Evolutionary conservation across 202 grass and related monocot genomes (phyloP).

Genomic region (Hordeum pubiflorum): DNA sequence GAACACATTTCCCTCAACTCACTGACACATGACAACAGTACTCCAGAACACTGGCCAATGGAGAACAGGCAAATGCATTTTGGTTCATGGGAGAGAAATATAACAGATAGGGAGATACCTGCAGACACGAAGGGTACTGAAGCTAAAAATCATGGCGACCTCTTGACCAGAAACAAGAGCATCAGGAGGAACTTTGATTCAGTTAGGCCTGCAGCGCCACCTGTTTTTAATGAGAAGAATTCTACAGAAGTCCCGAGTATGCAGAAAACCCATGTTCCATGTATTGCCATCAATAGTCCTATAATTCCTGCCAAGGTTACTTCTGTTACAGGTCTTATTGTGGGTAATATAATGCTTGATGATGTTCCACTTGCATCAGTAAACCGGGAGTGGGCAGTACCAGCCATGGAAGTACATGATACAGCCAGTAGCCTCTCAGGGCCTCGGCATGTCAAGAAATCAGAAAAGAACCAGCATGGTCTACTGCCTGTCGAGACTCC

Average conservation of each 20-base stretch:
- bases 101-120: conserved; percentile 31
- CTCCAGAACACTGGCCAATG: conserved; percentile 21
- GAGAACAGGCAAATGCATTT: conserved; percentile 42
- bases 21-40: conserved; percentile 15
- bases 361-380: neutral
- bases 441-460: conserved; percentile 31
- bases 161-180: conserved; percentile 37
- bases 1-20: neutral
- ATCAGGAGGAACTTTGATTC: conserved; percentile 26
- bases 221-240: conserved; percentile 27
- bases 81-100: conserved; percentile 23
- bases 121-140: conserved; percentile 18
- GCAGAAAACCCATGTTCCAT: neutral
- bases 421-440: conserved; percentile 26
- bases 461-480: conserved; percentile 31
- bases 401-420: conserved; percentile 24
- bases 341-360: conserved; percentile 36
- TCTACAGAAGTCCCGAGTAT: conserved; percentile 9
- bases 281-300: too few species aligned
- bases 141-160: conserved; percentile 6
- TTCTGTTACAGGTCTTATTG: conserved; percentile 26
- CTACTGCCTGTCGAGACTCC: conserved; percentile 13
- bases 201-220: conserved; percentile 2
- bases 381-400: conserved; percentile 20
- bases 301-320: conserved; percentile 20